These are phyloP conservation scores for Scedosporium apiospermum DNA, from an alignment of 2,329 filamentous ascomycete species.

Conservation along the genomic window DNA sequence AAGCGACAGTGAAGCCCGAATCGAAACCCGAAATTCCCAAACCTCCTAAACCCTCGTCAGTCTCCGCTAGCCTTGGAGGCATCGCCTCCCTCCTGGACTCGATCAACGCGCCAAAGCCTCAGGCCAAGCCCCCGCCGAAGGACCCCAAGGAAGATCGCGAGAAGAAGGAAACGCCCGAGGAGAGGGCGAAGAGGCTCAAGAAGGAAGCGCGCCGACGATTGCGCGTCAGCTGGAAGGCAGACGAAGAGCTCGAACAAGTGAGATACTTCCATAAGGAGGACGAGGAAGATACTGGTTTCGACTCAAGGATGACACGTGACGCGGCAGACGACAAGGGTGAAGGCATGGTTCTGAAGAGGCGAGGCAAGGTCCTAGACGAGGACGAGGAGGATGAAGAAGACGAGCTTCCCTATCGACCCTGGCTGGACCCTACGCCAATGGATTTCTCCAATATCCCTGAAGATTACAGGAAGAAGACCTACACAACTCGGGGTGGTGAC, in stretches of 20 bases:
- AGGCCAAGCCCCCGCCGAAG: constrained; percentile 30
- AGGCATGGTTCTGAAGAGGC: constrained; percentile 56
- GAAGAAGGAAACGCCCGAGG: constrained; percentile 55
- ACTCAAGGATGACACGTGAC: constrained; percentile 59
- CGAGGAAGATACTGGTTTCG: constrained; percentile 59
- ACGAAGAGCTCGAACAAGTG: constrained; percentile 55
- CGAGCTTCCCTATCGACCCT: constrained; percentile 42
- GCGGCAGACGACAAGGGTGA: constrained; percentile 65
- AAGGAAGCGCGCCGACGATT: constrained; percentile 64
- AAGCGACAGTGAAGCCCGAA: constrained; percentile 16
- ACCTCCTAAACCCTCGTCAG: constrained; percentile 16
- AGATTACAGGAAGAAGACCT: constrained; percentile 37
- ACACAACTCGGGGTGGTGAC: constrained; percentile 43
- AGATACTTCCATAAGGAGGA: constrained; percentile 64
- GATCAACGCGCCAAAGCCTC: constrained; percentile 32
- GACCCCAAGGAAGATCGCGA: constrained; percentile 39
- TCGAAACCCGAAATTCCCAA: constrained; percentile 19
- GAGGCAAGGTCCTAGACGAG: constrained; percentile 36
- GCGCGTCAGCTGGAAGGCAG: constrained; percentile 62
- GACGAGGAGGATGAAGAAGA: constrained; percentile 53
- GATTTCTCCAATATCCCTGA: constrained; percentile 38
- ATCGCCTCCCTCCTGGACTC: constrained; percentile 46
- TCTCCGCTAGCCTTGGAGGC: constrained; percentile 31
- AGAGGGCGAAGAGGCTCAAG: constrained; percentile 57
- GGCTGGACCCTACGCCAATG: constrained; percentile 36